A percentile compares a stretch with the other conserved stretches of the same genome.
phyloP scores from a whole-genome alignment of 169 alveolate genomes.

The Babesia ovata region DNA sequence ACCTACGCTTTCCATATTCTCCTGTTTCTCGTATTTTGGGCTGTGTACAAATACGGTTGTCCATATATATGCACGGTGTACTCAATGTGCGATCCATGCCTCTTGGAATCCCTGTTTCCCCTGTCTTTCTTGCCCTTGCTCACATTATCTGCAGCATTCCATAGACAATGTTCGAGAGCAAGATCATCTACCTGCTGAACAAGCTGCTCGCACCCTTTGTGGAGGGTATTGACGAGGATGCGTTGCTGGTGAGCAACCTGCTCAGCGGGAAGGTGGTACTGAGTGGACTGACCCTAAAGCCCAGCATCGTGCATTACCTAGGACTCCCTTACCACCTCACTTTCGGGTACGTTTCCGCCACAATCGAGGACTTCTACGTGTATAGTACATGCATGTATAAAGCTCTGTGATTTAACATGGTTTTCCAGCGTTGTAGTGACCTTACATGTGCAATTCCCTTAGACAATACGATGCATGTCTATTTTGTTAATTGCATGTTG shows the following conservation, averaged over 20 bases:
- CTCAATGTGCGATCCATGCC: too few relatives aligned
- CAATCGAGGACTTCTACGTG: not conserved
- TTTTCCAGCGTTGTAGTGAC: too few relatives aligned
- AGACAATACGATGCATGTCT: not conserved
- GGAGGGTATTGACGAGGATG: conserved; percentile 72
- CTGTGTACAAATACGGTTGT: too few relatives aligned
- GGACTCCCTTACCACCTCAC: conserved; percentile 67
- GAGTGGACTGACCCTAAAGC: conserved; percentile 64
- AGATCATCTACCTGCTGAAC: conserved; percentile 51
- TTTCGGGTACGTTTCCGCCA: conserved; percentile 47
- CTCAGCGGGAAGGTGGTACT: conserved; percentile 70
- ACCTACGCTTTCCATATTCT: too few relatives aligned
- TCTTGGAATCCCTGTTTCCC: too few relatives aligned
- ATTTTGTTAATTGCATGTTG: not conserved
- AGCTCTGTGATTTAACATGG: too few relatives aligned
- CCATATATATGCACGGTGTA: too few relatives aligned
- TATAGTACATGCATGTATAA: too few relatives aligned
- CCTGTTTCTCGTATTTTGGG: too few relatives aligned
- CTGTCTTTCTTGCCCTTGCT: too few relatives aligned
- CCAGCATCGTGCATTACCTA: conserved; percentile 60
- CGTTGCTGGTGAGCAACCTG: conserved; percentile 62
- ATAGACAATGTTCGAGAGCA: conserved; percentile 55
- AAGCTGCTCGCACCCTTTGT: conserved; percentile 56
- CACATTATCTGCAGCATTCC: not conserved
- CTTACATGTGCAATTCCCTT: too few relatives aligned